Evolutionary conservation across 345 rosid genomes (phyloP), one percentile per base, ranked within the genome.

Genomic region (Ricinus communis): DNA sequence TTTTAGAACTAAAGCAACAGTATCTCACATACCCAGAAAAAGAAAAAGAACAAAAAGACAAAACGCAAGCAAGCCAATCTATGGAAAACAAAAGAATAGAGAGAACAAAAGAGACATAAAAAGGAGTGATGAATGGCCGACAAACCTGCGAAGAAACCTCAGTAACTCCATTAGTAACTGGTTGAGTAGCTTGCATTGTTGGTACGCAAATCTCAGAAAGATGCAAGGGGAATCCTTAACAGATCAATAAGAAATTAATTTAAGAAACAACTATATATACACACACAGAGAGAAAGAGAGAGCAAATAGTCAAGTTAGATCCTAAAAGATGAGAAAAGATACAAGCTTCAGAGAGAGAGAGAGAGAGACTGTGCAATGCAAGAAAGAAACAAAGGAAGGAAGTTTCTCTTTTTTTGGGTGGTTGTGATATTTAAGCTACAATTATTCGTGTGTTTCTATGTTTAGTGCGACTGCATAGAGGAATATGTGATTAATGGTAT

Each of bases 121-220:
- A 0, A 49, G 5, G 16, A 22, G 25, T 2, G 31, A 53, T 9
- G 40, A 5, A 56, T 22, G 16, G 9, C 14, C 43, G 28, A 16
- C 53, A 24, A 73, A 65, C 56, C 76, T 46, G 65, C 5, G 71
- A 36, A 47, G 70, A 36, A 65, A 56, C 65, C 47, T 47, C 76
- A 5, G 71, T n/a, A 73, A 56, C 65, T 33, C 50, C 57, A 46
- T 3, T 36, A 33, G 46, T 47, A 47, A 16, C 65, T 31, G 71
- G 21, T 58, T 55, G 59, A 24, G 57, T 25, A 31, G 70, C 58
- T 56, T 73, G 71, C 76, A 73, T 73, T 52, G 38, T 25, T 63
- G 6, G 16, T 36, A 7, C 10, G 54, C 60, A 25, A 63, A 62
- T 72, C 63, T 30, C 54, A 36, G 36, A 61, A 25, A 33, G 16